Evolutionary conservation across 108 stramenopile genomes (phyloP).

Genomic region (Nitzschia palea): DNA sequence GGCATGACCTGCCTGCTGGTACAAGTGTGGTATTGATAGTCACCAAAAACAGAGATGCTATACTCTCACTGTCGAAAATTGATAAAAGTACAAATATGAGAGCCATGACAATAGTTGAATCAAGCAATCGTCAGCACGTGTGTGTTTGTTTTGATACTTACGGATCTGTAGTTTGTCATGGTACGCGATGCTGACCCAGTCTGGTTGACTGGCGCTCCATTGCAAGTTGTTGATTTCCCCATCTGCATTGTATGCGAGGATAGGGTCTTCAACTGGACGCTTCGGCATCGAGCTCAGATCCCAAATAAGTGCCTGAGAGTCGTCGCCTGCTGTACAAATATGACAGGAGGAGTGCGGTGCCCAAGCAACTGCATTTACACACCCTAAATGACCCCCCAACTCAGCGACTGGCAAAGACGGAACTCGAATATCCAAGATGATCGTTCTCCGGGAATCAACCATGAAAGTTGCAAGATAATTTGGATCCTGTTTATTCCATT

Average conservation of each 20-base stretch:
- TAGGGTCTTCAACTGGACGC: constrained; percentile 91
- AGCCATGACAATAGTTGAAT: no score
- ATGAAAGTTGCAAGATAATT: constrained; percentile 96
- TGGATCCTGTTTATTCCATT: constrained; percentile 99
- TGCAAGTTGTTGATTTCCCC: constrained; percentile 97
- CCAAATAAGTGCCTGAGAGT: constrained; percentile 97
- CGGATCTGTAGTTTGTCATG: constrained; percentile 91
- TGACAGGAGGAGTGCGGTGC: constrained; percentile 98
- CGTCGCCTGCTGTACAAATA: constrained; percentile 96
- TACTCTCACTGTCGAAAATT: no score
- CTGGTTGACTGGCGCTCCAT: constrained; percentile 93
- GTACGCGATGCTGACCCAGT: constrained; percentile 97
- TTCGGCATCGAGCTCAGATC: constrained; percentile 85
- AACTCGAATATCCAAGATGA: constrained; percentile 93
- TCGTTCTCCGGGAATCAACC: constrained; percentile 82
- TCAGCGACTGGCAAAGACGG: constrained; percentile 80
- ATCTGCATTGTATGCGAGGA: constrained; percentile 97
- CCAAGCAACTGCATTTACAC: constrained; percentile 96
- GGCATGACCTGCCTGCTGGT: no score
- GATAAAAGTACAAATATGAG: no score
- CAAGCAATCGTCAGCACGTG: no score
- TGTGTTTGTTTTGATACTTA: constrained; percentile 37
- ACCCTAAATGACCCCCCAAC: constrained; percentile 84
- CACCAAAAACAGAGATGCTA: no score
- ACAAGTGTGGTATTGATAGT: no score